Base-by-base conservation (phyloP, 106 monocot genomes). In the Ottelia alismoides region DNA sequence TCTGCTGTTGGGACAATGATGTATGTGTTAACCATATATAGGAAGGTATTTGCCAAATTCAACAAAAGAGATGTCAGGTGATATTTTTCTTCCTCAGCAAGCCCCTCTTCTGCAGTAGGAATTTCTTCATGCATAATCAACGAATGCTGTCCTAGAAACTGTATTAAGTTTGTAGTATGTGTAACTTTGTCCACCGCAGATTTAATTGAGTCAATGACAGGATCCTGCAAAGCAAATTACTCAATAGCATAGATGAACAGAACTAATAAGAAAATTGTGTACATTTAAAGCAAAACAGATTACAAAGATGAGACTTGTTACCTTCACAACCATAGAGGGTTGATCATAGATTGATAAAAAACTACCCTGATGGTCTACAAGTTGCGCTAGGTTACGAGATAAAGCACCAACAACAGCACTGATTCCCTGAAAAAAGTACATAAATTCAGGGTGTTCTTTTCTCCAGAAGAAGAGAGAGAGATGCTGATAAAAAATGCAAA, bases 21-120 rank as follows among this genome's bases (percentile, higher is more conserved):
- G 52, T 96, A 96, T 45, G 96, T 96, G 70, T 96, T 96, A 52
- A 96, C 96, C 96, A 96, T 96, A 71, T 96, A 96, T 40, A 96
- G 88, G 67, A 89, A 96, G 22, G 96, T 85, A 66, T 85, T 89
- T 19, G 35, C 85, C 70, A 96, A 68, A 63, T 96, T 96, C 65
- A 96, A 75, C 6, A 96, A 47, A 60, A 96, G 88, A 31, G 96
- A 96, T 59, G 71, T 78, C 60, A 89, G 82, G 72, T 85, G 76
- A 50, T 96, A 96, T 79, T 58, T 72, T 52, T 71, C 22, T 20
- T 81, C 84, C 45, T 71, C 76, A 51, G 69, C 58, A 57, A 66
- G 56, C 18, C 81, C 83, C 49, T 96, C 96, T 19, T 31, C 67
- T 29, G 67, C 20, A 57, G 53, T 72, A 22, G 80, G 69, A 40